Conservation (phyloP, 768 basidiomycete genomes). For the Boletus subcaerulescens region DNA sequence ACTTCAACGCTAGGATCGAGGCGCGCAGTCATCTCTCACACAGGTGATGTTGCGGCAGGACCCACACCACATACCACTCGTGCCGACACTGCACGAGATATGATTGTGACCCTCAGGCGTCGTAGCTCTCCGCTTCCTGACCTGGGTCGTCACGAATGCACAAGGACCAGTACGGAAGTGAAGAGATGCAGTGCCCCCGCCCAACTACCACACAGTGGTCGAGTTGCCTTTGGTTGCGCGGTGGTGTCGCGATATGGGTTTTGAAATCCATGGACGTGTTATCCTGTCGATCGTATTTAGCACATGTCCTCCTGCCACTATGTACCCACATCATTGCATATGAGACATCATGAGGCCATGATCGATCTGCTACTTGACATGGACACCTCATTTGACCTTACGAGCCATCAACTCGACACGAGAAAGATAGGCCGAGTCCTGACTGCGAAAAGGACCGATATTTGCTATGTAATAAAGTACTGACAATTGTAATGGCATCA, state of each 20-base stretch:
- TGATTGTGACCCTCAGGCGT: constrained; percentile 63
- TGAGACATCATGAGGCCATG: no score
- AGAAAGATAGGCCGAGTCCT: no score
- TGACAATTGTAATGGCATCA: no score
- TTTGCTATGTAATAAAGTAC: no score
- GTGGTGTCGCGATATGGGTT: constrained; percentile 60
- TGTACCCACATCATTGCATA: no score
- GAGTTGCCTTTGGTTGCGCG: constrained; percentile 65
- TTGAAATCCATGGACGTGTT: constrained; percentile 28
- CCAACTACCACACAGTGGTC: constrained; percentile 46
- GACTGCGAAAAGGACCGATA: no score
- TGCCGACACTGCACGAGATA: constrained; percentile 54
- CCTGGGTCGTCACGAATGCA: constrained; percentile 12
- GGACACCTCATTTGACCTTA: no score
- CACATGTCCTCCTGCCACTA: not conserved
- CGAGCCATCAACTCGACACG: no score
- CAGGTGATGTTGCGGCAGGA: constrained; percentile 40
- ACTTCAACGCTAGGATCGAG: constrained; percentile 46
- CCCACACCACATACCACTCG: constrained; percentile 51
- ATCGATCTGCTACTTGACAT: no score
- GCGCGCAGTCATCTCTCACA: constrained; percentile 47
- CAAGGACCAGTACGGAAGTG: constrained; percentile 36
- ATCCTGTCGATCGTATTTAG: not conserved
- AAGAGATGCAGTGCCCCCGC: constrained; percentile 64
- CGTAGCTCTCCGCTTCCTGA: constrained; percentile 41